Evolutionary conservation across 768 basidiomycete genomes (phyloP).

Genomic region (Postia placenta): DNA sequence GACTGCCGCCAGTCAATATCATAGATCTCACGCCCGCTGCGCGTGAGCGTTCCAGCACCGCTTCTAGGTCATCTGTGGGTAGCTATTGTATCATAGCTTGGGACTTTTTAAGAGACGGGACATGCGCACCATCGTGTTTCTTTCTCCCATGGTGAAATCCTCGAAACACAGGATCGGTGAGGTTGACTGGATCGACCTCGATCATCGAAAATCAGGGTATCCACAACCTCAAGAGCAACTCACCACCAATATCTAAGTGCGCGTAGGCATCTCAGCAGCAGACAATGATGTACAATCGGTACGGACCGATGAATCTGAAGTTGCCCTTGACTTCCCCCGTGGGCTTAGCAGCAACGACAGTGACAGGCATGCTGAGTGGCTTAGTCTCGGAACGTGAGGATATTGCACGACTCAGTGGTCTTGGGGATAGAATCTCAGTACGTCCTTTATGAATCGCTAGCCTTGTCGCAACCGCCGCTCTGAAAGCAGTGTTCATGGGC

Average conservation of each 20-base stretch:
- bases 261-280: neutral
- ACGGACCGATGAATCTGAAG: constrained; percentile 30
- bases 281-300: neutral
- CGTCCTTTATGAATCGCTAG: too few species aligned
- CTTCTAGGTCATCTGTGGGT: constrained; percentile 56
- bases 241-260: constrained; percentile 35
- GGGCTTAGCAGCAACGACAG: constrained; percentile 18
- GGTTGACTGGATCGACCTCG: constrained; percentile 31
- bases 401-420: too few species aligned
- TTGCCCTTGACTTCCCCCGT: constrained; percentile 10
- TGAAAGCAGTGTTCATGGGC: too few species aligned
- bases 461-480: too few species aligned
- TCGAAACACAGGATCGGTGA: constrained; percentile 54
- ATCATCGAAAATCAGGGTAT: neutral
- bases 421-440: too few species aligned
- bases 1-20: constrained; percentile 72
- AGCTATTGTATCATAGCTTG: too few species aligned
- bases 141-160: constrained; percentile 43
- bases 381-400: too few species aligned
- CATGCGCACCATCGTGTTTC: constrained; percentile 42
- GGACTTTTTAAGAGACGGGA: neutral
- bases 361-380: constrained; percentile 22
- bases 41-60: constrained; percentile 49
- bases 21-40: constrained; percentile 60
- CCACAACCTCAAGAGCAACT: neutral